Percentiles rank a stretch among this genome's conserved stretches.
Conservation (phyloP, 2,329 filamentous ascomycete genomes). For the Corinectria fuckeliana region DNA sequence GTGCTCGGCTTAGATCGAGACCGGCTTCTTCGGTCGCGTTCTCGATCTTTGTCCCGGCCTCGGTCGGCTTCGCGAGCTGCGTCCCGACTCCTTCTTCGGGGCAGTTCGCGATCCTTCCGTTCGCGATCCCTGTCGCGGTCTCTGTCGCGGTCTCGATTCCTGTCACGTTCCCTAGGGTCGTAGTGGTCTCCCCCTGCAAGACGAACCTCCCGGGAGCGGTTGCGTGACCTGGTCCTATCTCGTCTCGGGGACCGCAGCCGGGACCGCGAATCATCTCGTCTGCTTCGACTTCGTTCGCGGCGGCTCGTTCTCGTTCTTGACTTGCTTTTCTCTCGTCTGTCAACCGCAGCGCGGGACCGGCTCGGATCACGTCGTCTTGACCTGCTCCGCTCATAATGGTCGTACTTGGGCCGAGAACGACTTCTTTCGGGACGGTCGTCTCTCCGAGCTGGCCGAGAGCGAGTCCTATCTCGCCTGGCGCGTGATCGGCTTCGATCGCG, state of each 20-base stretch:
- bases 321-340: constrained; percentile 44
- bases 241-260: constrained; percentile 38
- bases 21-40: constrained; percentile 50
- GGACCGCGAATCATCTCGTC: constrained; percentile 39
- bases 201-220: constrained; percentile 37
- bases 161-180: constrained; percentile 41
- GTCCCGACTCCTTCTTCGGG: constrained; percentile 40
- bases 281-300: constrained; percentile 41
- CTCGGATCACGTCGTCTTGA: constrained; percentile 47
- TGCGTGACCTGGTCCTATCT: constrained; percentile 43
- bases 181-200: constrained; percentile 40
- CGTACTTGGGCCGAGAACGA: constrained; percentile 43
- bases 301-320: constrained; percentile 35
- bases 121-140: constrained; percentile 41
- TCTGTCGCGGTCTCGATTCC: constrained; percentile 27
- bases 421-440: constrained; percentile 43
- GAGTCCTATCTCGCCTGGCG: constrained; percentile 47
- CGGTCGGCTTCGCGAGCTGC: constrained; percentile 35
- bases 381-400: constrained; percentile 45
- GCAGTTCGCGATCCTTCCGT: constrained; percentile 35
- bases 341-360: constrained; percentile 43
- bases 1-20: constrained; percentile 51
- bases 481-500: constrained; percentile 47
- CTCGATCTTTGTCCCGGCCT: constrained; percentile 31
- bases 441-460: constrained; percentile 46